Base-by-base conservation (phyloP, 176 grass and related monocot genomes). In the Oryza australiensis region DNA sequence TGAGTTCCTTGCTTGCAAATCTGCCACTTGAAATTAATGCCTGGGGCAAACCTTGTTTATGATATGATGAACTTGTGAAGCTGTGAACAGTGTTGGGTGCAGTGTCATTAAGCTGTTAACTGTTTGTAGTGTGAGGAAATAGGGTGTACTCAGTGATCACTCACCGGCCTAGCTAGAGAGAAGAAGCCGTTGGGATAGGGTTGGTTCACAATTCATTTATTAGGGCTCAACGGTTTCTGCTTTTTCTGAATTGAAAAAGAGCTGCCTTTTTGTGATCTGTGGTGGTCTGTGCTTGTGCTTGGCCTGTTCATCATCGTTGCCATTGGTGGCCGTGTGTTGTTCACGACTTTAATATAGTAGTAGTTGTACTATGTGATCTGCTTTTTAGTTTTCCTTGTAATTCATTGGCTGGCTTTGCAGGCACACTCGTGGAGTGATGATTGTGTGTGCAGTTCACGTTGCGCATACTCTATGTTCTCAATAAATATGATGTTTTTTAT, bases 141-240 rank as follows among this genome's bases (percentile, higher is more conserved):
- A n/a, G 22, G 0, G 42, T 48, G 69, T 9, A 5, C 40, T 40
- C 38, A 40, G 69, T 9, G 2, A 23, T 40, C 38, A 40, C 38
- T 55, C 1, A 55, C 51, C 18, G 51, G 51, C 51, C 51, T 0
- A 4, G 24, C 38, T 40, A 46, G 26, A 7, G 7, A 72, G 24
- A 28, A 24, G 32, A 62, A 62, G 74, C 32, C 22, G n/a, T 38
- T 26, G 74, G 22, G 70, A 60, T 55, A 55, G 51, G 51, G 6
- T 55, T 55, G 7, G 16, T 18, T 53, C 4, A 14, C 20, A 20
- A 14, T 53, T 55, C 80, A 83, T 83, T 83, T 67, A 66, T 75
- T 65, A 35, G 29, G 62, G 29, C 72, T 9, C 82, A 76, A 76
- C 63, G 82, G 82, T 30, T 65, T 76, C 70, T 33, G 53, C 24